Conservation (phyloP, 495 filamentous ascomycete species). For the Penicillium antarcticum region DNA sequence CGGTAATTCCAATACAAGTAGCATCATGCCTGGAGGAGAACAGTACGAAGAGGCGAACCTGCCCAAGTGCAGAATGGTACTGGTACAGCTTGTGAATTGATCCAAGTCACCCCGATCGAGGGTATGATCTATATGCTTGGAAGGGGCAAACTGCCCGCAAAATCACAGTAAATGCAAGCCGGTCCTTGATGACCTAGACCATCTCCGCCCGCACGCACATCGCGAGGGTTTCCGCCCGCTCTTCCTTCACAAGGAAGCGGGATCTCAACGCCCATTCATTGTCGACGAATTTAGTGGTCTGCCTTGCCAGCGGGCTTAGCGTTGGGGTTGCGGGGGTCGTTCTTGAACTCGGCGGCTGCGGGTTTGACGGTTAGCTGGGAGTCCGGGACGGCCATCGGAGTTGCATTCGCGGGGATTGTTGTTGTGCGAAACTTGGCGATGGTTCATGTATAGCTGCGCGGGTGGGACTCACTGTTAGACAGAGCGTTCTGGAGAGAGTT, state of each 20-base stretch:
- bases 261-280: slow-evolving; percentile 16
- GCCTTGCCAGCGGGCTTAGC: slow-evolving; percentile 48
- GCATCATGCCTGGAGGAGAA: background rate
- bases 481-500: slow-evolving; percentile 70
- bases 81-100: slow-evolving; percentile 47
- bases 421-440: background rate
- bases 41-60: background rate
- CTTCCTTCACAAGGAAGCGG: slow-evolving; percentile 9
- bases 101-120: slow-evolving; percentile 33
- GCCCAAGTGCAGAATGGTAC: slow-evolving; percentile 11
- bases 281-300: slow-evolving; percentile 35
- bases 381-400: slow-evolving; percentile 3
- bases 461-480: slow-evolving; percentile 62
- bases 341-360: slow-evolving; percentile 86
- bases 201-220: slow-evolving; percentile 13
- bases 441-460: background rate
- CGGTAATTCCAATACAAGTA: background rate
- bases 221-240: slow-evolving; percentile 12
- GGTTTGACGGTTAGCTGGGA: slow-evolving; percentile 19
- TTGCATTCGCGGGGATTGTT: background rate
- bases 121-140: slow-evolving; percentile 45
- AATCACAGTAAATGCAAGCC: slow-evolving; percentile 25
- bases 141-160: slow-evolving; percentile 37
- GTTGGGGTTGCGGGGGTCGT: slow-evolving; percentile 88
- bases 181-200: slow-evolving; percentile 17